Conservation (phyloP, 148 eudicot species). For the Rhododendron henanense region DNA sequence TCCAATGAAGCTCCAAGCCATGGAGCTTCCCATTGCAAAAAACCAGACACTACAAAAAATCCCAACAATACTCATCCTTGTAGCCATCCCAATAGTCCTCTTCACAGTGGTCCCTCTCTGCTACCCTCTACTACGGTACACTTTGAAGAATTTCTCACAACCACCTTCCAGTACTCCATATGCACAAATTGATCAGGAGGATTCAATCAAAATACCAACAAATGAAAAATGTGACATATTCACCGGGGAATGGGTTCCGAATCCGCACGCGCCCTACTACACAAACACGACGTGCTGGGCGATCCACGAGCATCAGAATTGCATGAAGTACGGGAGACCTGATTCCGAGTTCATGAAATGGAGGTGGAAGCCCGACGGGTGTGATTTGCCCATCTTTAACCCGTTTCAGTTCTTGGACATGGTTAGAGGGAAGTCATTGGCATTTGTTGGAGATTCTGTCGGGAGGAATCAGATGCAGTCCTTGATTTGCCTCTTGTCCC, state of each 20-base stretch:
- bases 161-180: neutral
- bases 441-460: slow-evolving; percentile 59
- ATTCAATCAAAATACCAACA: neutral
- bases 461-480: slow-evolving; percentile 65
- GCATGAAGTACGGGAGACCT: slow-evolving; percentile 49
- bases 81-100: slow-evolving; percentile 24
- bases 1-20: slow-evolving; percentile 29
- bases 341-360: slow-evolving; percentile 40
- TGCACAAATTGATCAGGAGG: neutral
- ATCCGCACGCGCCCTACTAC: slow-evolving; percentile 41
- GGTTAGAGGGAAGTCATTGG: slow-evolving; percentile 46
- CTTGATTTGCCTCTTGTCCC: slow-evolving; percentile 47
- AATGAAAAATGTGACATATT: slow-evolving; percentile 38
- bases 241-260: slow-evolving; percentile 43
- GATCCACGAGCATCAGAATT: slow-evolving; percentile 56
- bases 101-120: slow-evolving; percentile 33
- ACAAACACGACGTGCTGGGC: slow-evolving; percentile 40
- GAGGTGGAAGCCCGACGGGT: slow-evolving; percentile 55
- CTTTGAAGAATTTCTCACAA: slow-evolving; percentile 7
- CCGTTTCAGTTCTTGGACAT: slow-evolving; percentile 40
- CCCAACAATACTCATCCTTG: slow-evolving; percentile 24
- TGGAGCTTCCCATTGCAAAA: slow-evolving; percentile 32
- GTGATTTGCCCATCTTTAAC: slow-evolving; percentile 43
- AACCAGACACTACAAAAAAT: slow-evolving; percentile 27
- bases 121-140: slow-evolving; percentile 21